Base-by-base conservation (phyloP, 1,139 yeast species). In the Pneumocystis sp. region DNA sequence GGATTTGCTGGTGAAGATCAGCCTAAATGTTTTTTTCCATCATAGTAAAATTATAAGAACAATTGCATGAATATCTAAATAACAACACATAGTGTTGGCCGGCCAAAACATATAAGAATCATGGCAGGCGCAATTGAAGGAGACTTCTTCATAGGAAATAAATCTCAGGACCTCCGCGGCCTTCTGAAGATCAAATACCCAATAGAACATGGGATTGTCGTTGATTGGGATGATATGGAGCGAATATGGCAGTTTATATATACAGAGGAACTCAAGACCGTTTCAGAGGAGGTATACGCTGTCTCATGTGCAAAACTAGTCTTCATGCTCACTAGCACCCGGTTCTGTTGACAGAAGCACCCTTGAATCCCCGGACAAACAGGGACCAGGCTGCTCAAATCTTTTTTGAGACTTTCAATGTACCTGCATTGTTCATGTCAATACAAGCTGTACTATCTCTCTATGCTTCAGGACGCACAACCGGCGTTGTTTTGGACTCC, bases 1-100 rank as follows among this genome's bases (percentile, higher is more conserved):
- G 97, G 97, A 0, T 88, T 91, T 76, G 96, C 97, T 0, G 97
- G 97, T 21, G 95, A 88, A 70, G 95, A 89, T 66, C 81, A 79
- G 70, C 97, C 97, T 2, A 81, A 83, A 70, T 75, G 83, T 59
- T 81, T 77, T 67, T 77, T 81, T 31, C 81, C 83, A 10, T 71
- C 82, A 29, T 74, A 75, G 78, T 78, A 71, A 62, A 79, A 74
- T 8, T 12, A 8, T 12, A 31, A 37, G 15, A 17, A 21, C 25
- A 31, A 31, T 2, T 25, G n/a, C 29, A 35, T 64, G 17, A 40
- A 21, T 17, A 37, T 59, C 21, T 21, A 19, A 7, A 40, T 15
- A 4, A 34, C 59, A 21, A 25, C 17, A 34, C 61, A 81, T 45
- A 77, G 88, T 29, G 80, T 89, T 1, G 97, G 97, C 1, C 76